Percentiles rank a stretch among this genome's conserved stretches.
phyloP scores from a whole-genome alignment of 2,329 filamentous ascomycete species.

The Hymenotorrendiella dingleyae region DNA sequence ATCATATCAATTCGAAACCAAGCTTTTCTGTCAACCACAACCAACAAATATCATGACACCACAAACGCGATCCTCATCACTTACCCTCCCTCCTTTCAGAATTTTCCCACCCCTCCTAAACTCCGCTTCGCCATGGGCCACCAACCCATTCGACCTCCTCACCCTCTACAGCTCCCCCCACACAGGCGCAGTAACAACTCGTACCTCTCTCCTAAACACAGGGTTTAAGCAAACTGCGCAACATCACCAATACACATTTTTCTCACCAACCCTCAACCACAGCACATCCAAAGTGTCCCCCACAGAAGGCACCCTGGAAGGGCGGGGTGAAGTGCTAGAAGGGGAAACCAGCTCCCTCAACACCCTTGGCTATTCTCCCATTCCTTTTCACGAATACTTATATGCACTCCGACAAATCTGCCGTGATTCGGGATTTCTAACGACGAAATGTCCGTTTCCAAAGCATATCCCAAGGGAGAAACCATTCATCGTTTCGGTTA shows the following conservation, averaged over 20 bases:
- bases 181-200: constrained; percentile 69
- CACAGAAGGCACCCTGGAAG: constrained; percentile 7
- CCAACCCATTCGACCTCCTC: constrained; percentile 53
- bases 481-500: constrained; percentile 65
- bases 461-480: constrained; percentile 35
- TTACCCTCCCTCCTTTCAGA: neutral
- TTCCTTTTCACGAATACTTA: constrained; percentile 54
- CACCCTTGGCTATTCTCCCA: constrained; percentile 68
- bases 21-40: too few relatives aligned
- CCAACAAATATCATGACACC: too few relatives aligned
- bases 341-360: constrained; percentile 50
- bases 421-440: constrained; percentile 20
- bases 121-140: constrained; percentile 72
- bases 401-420: constrained; percentile 46
- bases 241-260: constrained; percentile 62
- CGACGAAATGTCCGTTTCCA: neutral
- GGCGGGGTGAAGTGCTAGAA: constrained; percentile 10
- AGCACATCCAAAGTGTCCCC: constrained; percentile 3
- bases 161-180: constrained; percentile 53
- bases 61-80: too few relatives aligned
- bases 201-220: constrained; percentile 55
- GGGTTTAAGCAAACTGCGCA: constrained; percentile 58
- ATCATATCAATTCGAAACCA: too few relatives aligned
- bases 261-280: constrained; percentile 40
- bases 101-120: constrained; percentile 56